Evolutionary conservation across 345 rosid species (phyloP), one percentile per base, ranked within the genome.

Genomic region (Euphorbia peplus): DNA sequence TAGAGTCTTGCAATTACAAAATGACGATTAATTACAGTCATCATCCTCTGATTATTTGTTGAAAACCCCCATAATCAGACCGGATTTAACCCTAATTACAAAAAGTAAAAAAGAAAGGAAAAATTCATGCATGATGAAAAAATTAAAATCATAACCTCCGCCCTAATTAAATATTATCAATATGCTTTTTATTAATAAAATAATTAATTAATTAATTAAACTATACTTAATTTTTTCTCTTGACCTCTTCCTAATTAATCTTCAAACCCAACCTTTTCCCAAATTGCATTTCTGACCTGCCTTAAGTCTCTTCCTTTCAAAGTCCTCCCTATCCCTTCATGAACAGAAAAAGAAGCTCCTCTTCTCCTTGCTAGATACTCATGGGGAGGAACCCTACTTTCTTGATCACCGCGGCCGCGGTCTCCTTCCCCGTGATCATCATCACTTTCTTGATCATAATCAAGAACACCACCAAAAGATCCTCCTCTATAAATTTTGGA

Each of bases 401-500:
- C 74, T 1, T 64, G 57, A 21, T 18, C 75, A 24, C 48, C 74
- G 8, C 35, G 66, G 11, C 4, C 75, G 3, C n/a, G n/a, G n/a
- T 29, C 72, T 4, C 24, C 70, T 12, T 12, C 70, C 1, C 29
- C 53, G 12, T 54, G 68, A 1, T 39, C 63, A 3, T 66, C 62
- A 13, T 42, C 69, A 56, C 35, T 44, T 25, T 47, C 69, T 59
- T 67, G 68, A 54, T 52, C 67, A 51, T 26, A 68, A 62, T 48
- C 67, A 22, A 26, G 22, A 32, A 12, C 37, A 18, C 13, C 8
- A 15, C 10, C 39, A 22, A 37, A 5, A 2, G 16, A 42, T 78
- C 86, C 15, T 55, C 67, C 79, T 64, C 77, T 85, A 4, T 88
- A 75, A 66, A 90, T 88, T 87, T 84, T 76, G 8, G 97, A 88